phyloP scores from a whole-genome alignment of 441 rosid species.

The Caryocar brasiliense region DNA sequence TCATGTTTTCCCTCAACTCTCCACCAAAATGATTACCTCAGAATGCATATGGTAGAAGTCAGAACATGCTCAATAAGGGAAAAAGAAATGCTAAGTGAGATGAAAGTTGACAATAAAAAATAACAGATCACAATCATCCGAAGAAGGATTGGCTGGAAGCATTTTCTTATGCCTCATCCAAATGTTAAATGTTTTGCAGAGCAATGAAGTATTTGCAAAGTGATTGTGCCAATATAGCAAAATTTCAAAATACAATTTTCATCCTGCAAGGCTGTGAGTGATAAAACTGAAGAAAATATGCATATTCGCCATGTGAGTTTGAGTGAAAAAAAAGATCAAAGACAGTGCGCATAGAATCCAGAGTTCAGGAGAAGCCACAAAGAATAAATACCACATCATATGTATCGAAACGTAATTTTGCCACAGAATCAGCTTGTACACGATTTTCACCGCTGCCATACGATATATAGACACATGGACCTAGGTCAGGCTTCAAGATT shows the following conservation, averaged over 20 bases:
- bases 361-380: too few relatives aligned
- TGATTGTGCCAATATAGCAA: too few relatives aligned
- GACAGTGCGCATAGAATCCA: neutral
- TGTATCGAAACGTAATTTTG: constrained; percentile 57
- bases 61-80: too few relatives aligned
- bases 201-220: too few relatives aligned
- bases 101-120: too few relatives aligned
- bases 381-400: constrained; percentile 70
- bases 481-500: constrained; percentile 46
- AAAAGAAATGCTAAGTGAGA: too few relatives aligned
- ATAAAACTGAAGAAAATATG: neutral
- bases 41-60: neutral
- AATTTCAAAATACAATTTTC: too few relatives aligned
- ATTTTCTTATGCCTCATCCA: too few relatives aligned
- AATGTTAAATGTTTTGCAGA: too few relatives aligned
- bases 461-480: constrained; percentile 73
- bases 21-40: constrained; percentile 1
- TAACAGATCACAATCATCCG: too few relatives aligned
- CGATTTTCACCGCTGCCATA: constrained; percentile 64
- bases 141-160: too few relatives aligned
- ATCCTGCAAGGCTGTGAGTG: too few relatives aligned
- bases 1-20: neutral
- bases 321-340: neutral
- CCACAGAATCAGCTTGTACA: constrained; percentile 43
- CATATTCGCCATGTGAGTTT: constrained; percentile 6